These are phyloP conservation scores for Hura crepitans DNA, from an alignment of 441 rosid genomes.

Conservation along the genomic window DNA sequence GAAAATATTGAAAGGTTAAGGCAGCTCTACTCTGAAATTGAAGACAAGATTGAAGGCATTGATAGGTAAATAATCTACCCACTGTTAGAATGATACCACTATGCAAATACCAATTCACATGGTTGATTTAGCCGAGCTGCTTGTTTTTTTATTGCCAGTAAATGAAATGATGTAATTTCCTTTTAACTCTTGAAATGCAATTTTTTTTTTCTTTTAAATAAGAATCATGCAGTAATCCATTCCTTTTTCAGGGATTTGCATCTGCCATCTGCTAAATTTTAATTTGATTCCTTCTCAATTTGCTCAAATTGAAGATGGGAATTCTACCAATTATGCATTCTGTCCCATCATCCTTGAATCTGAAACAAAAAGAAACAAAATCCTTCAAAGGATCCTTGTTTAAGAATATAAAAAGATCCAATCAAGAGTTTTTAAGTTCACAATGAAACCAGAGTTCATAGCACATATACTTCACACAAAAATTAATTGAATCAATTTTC, in stretches of 20 bases:
- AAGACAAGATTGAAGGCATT: constrained; percentile 97
- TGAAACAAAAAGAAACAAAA: not conserved
- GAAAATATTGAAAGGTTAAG: constrained; percentile 80
- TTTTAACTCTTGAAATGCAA: constrained; percentile 14
- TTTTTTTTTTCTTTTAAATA: constrained; percentile 28
- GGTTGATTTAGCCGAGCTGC: constrained; percentile 22
- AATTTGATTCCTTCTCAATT: not conserved
- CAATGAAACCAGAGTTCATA: not conserved
- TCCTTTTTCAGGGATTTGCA: not conserved
- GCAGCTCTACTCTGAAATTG: constrained; percentile 87
- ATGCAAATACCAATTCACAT: constrained; percentile 20
- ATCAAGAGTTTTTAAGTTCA: not conserved
- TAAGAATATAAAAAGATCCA: not conserved
- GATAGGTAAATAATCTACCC: constrained; percentile 45
- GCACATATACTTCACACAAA: not conserved
- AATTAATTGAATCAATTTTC: constrained; percentile 27
- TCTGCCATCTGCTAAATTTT: not conserved
- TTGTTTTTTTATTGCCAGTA: constrained; percentile 2
- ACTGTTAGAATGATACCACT: not conserved
- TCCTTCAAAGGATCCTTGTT: not conserved
- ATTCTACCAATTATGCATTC: not conserved
- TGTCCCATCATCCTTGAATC: not conserved
- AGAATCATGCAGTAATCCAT: not conserved
- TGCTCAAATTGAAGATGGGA: not conserved
- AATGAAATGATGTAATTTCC: not conserved